Conservation (phyloP, 345 rosid species). For the Tarenaya hassleriana region DNA sequence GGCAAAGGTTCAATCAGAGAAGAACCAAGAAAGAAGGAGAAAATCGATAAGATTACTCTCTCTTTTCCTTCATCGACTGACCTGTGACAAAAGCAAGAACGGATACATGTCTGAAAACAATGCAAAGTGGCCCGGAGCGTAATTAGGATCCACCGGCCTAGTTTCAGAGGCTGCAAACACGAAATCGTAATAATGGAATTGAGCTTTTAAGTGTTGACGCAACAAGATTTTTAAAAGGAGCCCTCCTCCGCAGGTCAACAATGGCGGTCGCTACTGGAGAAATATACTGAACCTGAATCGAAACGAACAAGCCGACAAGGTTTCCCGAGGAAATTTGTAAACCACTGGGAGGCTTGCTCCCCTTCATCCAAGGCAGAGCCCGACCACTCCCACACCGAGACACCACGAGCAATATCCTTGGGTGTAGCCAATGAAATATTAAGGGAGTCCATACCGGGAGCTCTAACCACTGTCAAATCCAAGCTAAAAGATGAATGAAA, state of each 20-base stretch:
- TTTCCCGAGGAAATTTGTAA: constrained; percentile 64
- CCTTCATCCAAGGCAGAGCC: constrained; percentile 94
- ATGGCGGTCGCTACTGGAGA: too few species aligned
- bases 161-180: constrained; percentile 46
- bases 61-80: constrained; percentile 19
- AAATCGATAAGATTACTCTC: not conserved
- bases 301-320: constrained; percentile 79
- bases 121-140: constrained; percentile 57
- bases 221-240: not conserved
- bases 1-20: not conserved
- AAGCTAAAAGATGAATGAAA: constrained; percentile 4
- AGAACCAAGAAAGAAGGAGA: not conserved
- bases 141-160: constrained; percentile 65
- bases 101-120: constrained; percentile 77
- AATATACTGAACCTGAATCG: constrained; percentile 44
- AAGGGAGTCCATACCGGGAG: constrained; percentile 74
- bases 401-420: constrained; percentile 33
- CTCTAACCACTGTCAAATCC: constrained; percentile 48
- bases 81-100: constrained; percentile 75
- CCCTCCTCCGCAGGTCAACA: not conserved
- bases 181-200: not conserved
- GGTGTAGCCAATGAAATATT: constrained; percentile 53
- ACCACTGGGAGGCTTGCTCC: constrained; percentile 76
- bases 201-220: too few species aligned
- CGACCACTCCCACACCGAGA: constrained; percentile 92